These are phyloP conservation scores for Brassica hybrid DNA, from an alignment of 441 rosid species.

Conservation along the genomic window DNA sequence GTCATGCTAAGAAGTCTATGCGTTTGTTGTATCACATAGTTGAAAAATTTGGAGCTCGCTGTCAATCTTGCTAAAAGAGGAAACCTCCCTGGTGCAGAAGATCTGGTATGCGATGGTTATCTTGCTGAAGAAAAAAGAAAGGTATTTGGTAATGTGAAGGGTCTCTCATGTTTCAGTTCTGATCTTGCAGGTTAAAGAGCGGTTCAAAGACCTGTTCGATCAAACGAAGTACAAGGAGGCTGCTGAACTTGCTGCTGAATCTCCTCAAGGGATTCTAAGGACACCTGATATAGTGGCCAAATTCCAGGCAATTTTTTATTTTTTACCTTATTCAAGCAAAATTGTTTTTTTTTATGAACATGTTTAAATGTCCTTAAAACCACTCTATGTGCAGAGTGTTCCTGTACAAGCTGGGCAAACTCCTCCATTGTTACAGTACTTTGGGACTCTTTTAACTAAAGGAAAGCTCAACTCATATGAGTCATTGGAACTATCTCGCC, in stretches of 20 bases:
- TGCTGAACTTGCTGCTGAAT: constrained; percentile 99
- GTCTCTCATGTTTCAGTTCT: constrained; percentile 27
- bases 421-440: constrained; percentile 85
- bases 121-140: constrained; percentile 9
- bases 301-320: constrained; percentile 66
- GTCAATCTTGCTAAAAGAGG: constrained; percentile 98
- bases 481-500: constrained; percentile 44
- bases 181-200: constrained; percentile 80
- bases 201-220: constrained; percentile 93
- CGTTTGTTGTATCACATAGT: constrained; percentile 51
- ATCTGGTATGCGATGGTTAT: constrained; percentile 59
- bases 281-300: constrained; percentile 96
- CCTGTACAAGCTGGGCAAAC: constrained; percentile 98
- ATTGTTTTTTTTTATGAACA: background rate
- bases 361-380: background rate
- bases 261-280: constrained; percentile 96
- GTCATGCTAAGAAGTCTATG: constrained; percentile 26
- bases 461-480: constrained; percentile 97
- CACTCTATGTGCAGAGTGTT: constrained; percentile 70
- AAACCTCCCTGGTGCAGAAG: constrained; percentile 98
- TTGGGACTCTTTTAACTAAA: constrained; percentile 45
- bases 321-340: constrained; percentile 15
- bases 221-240: constrained; percentile 98
- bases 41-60: constrained; percentile 96
- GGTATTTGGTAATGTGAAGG: constrained; percentile 19